Percentiles rank a stretch among this genome's conserved stretches.
phyloP scores from a whole-genome alignment of 2,329 filamentous ascomycete species.

The Phialophora macrospora region DNA sequence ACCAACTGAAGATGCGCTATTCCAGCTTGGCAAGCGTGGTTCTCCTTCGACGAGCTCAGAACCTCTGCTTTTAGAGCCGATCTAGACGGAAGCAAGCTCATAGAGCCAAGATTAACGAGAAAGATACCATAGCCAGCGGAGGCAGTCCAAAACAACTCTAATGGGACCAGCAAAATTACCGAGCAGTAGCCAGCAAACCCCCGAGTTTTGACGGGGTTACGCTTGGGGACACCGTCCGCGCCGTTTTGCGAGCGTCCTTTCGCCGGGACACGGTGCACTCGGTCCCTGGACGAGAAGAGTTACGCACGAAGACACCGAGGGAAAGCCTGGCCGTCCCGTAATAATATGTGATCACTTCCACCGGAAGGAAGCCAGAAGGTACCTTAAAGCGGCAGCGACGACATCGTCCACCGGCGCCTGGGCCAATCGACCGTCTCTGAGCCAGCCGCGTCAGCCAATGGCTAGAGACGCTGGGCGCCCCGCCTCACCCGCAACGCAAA shows the following conservation, averaged over 20 bases:
- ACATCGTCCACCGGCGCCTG: neutral
- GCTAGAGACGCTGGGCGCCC: neutral
- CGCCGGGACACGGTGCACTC: neutral
- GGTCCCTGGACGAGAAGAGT: neutral
- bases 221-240: neutral
- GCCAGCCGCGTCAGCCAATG: neutral
- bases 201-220: neutral
- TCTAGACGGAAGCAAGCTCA: conserved; percentile 16
- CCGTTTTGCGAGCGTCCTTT: no score
- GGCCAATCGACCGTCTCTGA: neutral
- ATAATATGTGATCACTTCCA: conserved; percentile 26
- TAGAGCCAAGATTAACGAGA: conserved; percentile 3
- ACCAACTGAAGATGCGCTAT: conserved; percentile 9
- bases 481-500: neutral
- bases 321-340: neutral
- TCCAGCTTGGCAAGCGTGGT: neutral
- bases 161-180: conserved; percentile 1
- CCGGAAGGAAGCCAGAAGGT: conserved; percentile 11
- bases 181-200: conserved; percentile 17
- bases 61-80: neutral
- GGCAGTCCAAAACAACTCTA: neutral
- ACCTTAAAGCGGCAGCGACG: conserved; percentile 20
- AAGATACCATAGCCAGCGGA: neutral
- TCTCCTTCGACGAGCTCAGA: neutral
- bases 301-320: conserved; percentile 17